Base-by-base conservation (phyloP, 306 rosid species). In the Begonia masoniana region DNA sequence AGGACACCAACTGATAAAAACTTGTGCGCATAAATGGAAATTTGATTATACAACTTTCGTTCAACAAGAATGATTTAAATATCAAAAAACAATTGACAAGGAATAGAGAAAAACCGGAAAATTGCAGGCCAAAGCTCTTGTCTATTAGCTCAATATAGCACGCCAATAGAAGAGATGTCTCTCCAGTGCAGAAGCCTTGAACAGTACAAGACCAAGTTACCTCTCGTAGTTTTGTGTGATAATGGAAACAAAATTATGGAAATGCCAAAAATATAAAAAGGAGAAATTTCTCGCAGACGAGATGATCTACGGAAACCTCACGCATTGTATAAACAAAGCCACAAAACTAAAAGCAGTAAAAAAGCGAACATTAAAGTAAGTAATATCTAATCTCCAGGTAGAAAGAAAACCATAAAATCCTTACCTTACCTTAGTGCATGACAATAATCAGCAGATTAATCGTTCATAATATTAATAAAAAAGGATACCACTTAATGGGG, bases 401-500 rank as follows among this genome's bases (percentile, higher is more conserved):
- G 39, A 31, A 31, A 3, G 8, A 6, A 31, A 31, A 31, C 39
- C 9, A 31, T 6, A 31, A 31, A 31, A 31, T 1, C 9, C 39
- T 31, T 7, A 31, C 9, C 39, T 31, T 7, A 31, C 9, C 8
- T 31, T 31, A 31, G 9, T 31, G 39, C 39, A 31, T 31, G 39
- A 31, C 39, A 31, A 5, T 31, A 7, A 31, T 31, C 8, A 31
- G 9, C 24, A 21, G 3, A 21, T 21, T 21, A 21, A 21, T 21
- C 24, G 24, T 21, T 47, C 45, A 41, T 50, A 31, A 47, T 47
- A 55, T 50, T 14, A n/a, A 42, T 4, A 11, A 10, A 48, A n/a
- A 70, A 76, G 83, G 82, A 76, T 91, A 91, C 96, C 96, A 43
- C 88, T 86, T 61, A 23, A 62, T 12, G 99, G 96, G 9, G 99